Percentiles rank a stretch among this genome's conserved stretches.
These are phyloP conservation scores for Yarrowia porcina DNA, from an alignment of 805 yeast genomes.

Conservation along the genomic window DNA sequence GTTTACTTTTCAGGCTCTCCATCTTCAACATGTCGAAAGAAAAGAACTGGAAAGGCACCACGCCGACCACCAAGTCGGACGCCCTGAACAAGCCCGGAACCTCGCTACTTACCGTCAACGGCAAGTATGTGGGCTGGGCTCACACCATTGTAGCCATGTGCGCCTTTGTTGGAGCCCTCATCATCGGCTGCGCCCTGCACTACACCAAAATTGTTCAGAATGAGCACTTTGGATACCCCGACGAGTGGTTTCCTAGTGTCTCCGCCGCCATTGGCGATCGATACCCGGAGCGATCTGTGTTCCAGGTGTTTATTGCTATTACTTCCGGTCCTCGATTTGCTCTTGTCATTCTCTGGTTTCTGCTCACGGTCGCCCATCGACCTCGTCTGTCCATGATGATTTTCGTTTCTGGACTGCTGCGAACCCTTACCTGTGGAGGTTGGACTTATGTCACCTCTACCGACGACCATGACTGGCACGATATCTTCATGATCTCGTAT, in stretches of 20 bases:
- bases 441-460: conserved; percentile 98
- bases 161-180: conserved; percentile 73
- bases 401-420: conserved; percentile 60
- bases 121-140: conserved; percentile 21
- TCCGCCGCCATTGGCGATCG: conserved; percentile 96
- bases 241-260: conserved; percentile 98
- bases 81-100: conserved; percentile 25
- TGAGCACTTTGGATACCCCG: conserved; percentile 85
- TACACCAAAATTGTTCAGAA: conserved; percentile 85
- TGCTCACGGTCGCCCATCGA: conserved; percentile 36
- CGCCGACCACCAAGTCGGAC: background rate
- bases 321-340: conserved; percentile 91
- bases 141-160: conserved; percentile 33
- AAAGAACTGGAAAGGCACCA: conserved; percentile 21
- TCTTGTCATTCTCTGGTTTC: conserved; percentile 50
- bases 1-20: background rate
- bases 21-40: conserved; percentile 11
- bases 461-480: conserved; percentile 96
- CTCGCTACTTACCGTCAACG: conserved; percentile 8
- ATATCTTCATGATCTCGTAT: conserved; percentile 89
- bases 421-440: conserved; percentile 96
- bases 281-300: conserved; percentile 90
- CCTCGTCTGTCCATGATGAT: conserved; percentile 41
- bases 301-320: conserved; percentile 86
- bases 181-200: conserved; percentile 73